Conservation (phyloP, 2,329 filamentous ascomycete species). For the Pseudocercospora ulei region DNA sequence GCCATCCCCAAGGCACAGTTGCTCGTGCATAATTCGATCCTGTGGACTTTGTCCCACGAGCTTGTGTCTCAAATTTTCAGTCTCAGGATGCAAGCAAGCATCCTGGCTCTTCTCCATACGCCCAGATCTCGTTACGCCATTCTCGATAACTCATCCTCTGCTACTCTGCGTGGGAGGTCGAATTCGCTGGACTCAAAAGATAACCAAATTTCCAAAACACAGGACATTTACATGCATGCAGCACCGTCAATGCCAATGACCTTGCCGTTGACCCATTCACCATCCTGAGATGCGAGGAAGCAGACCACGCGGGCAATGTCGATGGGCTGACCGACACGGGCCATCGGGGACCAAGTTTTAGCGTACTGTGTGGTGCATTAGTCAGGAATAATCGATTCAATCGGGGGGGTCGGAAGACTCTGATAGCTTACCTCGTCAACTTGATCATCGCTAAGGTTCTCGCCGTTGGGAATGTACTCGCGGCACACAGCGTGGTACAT, state of each 20-base stretch:
- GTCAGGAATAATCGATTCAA: constrained; percentile 1
- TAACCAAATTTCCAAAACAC: constrained; percentile 2
- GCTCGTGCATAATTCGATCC: no score
- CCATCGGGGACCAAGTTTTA: constrained; percentile 54
- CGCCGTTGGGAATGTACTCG: constrained; percentile 53
- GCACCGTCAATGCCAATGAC: constrained; percentile 43
- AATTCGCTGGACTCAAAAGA: not conserved
- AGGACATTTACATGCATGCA: constrained; percentile 35
- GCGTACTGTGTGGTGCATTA: constrained; percentile 43
- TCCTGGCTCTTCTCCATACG: no score
- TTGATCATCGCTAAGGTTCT: constrained; percentile 48
- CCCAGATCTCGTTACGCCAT: no score
- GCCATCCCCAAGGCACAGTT: no score
- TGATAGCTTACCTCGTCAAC: constrained; percentile 43
- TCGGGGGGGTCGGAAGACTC: not conserved
- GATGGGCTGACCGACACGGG: constrained; percentile 57
- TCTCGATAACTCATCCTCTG: no score
- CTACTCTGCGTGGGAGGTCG: no score
- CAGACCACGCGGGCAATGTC: constrained; percentile 58
- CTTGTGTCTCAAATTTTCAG: no score
- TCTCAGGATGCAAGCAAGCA: no score
- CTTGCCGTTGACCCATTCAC: constrained; percentile 50
- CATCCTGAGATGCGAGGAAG: constrained; percentile 50
- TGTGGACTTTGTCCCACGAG: no score
- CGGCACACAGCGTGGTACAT: constrained; percentile 55